A percentile compares a stretch with the other conserved stretches of the same genome.
phyloP scores from a whole-genome alignment of 345 rosid genomes.

The Nephelium lappaceum region DNA sequence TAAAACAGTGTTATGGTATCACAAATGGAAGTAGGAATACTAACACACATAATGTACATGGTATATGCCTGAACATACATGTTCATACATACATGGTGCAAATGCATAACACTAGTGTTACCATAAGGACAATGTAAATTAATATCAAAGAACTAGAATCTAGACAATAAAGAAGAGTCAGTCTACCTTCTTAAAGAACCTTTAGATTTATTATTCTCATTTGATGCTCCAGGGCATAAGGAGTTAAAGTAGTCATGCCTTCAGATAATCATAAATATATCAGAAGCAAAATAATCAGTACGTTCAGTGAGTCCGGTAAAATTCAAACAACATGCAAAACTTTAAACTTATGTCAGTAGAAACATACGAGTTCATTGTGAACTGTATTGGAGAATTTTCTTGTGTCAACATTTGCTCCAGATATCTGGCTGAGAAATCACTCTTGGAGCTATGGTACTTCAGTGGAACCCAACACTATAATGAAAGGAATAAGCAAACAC shows the following conservation, averaged over 20 bases:
- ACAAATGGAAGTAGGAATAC: neutral
- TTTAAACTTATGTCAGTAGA: neutral
- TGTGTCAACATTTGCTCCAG: conserved; percentile 58
- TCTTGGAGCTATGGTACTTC: conserved; percentile 74
- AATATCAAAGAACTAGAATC: conserved; percentile 2
- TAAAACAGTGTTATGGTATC: neutral
- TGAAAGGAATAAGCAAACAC: conserved; percentile 5
- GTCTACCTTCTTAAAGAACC: conserved; percentile 58
- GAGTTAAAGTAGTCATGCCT: conserved; percentile 71
- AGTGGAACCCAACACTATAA: conserved; percentile 72
- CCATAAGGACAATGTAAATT: neutral
- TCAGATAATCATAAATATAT: conserved; percentile 27
- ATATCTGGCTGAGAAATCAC: conserved; percentile 62
- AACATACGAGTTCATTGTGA: conserved; percentile 72
- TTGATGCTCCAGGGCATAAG: conserved; percentile 61
- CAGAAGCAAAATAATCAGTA: conserved; percentile 17
- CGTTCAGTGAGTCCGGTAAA: neutral
- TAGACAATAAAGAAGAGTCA: conserved; percentile 3
- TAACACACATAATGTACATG: neutral
- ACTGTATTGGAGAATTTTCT: conserved; percentile 56
- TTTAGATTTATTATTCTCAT: conserved; percentile 37
- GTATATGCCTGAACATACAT: neutral
- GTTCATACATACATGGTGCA: neutral
- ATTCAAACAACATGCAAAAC: conserved; percentile 7
- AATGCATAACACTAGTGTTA: neutral